These are phyloP conservation scores for Mucor racemosus DNA, from an alignment of 371 early-diverging fungal species.

Conservation along the genomic window DNA sequence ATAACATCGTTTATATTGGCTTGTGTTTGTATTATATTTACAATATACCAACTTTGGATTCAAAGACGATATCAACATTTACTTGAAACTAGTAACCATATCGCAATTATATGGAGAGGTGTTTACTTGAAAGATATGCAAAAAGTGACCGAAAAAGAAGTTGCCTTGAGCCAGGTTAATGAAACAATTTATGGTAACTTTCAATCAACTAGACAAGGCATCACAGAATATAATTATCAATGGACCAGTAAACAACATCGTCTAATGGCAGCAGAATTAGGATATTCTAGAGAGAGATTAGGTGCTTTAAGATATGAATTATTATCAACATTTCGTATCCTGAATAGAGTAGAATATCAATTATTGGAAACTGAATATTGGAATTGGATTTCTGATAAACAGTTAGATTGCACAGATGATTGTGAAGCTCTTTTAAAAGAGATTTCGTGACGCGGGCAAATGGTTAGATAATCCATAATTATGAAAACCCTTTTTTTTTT, in stretches of 20 bases:
- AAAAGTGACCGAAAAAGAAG: constrained; percentile 10
- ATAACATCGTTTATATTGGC: not conserved
- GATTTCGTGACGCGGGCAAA: not conserved
- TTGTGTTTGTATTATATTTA: constrained; percentile 13
- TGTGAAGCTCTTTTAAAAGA: constrained; percentile 9
- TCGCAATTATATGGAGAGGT: constrained; percentile 36
- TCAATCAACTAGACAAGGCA: constrained; percentile 16
- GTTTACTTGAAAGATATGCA: constrained; percentile 58
- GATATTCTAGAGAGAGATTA: constrained; percentile 53
- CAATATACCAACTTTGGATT: constrained; percentile 13
- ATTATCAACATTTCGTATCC: constrained; percentile 46
- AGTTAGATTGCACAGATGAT: constrained; percentile 32
- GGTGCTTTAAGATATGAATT: constrained; percentile 59
- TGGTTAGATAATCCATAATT: too few species aligned
- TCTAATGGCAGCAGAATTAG: constrained; percentile 51
- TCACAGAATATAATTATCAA: constrained; percentile 3
- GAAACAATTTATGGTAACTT: constrained; percentile 26
- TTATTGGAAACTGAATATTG: constrained; percentile 57
- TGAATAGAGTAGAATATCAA: constrained; percentile 54
- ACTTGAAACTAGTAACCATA: not conserved
- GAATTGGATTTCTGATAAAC: constrained; percentile 62
- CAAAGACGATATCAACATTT: constrained; percentile 2
- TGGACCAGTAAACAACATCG: constrained; percentile 49
- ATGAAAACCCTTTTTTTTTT: not conserved
- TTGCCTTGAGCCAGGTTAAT: constrained; percentile 17